These are phyloP conservation scores for Cephalotrichum gorgonifer DNA, from an alignment of 2,329 filamentous ascomycete genomes.

Conservation along the genomic window DNA sequence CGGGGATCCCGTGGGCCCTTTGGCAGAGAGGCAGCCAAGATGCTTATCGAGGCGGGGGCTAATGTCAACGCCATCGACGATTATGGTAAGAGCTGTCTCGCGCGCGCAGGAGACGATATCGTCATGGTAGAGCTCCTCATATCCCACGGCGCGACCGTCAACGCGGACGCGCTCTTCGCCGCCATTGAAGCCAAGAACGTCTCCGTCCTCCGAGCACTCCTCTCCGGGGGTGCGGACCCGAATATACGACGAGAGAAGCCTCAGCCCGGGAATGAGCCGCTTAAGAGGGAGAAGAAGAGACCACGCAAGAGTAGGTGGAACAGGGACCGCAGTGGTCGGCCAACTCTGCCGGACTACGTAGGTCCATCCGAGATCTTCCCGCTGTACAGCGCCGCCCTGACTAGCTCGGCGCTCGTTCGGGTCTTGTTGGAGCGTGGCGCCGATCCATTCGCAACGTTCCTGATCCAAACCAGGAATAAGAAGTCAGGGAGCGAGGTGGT, in stretches of 20 bases:
- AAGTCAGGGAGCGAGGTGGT: no score
- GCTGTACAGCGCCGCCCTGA: no score
- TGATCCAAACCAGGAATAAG: no score
- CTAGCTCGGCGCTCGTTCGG: conserved; percentile 6
- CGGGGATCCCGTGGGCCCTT: conserved; percentile 2
- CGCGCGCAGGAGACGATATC: conserved; percentile 1
- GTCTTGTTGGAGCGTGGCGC: conserved; percentile 15
- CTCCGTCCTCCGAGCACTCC: conserved; percentile 5
- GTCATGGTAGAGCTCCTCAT: conserved; percentile 4
- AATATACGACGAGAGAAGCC: conserved; percentile 5
- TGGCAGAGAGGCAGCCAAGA: conserved; percentile 8
- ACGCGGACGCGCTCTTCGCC: conserved; percentile 8
- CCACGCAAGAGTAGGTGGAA: no score
- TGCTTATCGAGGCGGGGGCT: conserved; percentile 5
- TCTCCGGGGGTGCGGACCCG: conserved; percentile 7
- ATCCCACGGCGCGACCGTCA: conserved; percentile 7
- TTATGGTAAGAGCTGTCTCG: conserved; percentile 7
- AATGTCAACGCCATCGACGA: conserved; percentile 7
- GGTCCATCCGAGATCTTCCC: no score
- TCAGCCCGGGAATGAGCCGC: not conserved
- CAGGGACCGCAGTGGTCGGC: no score
- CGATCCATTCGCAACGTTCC: conserved; percentile 13
- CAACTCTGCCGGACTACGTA: not conserved
- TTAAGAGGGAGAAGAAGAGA: no score
- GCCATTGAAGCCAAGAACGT: no score